Base-by-base conservation (phyloP, 2,329 filamentous ascomycete genomes). In the Sporothrix luriei region DNA sequence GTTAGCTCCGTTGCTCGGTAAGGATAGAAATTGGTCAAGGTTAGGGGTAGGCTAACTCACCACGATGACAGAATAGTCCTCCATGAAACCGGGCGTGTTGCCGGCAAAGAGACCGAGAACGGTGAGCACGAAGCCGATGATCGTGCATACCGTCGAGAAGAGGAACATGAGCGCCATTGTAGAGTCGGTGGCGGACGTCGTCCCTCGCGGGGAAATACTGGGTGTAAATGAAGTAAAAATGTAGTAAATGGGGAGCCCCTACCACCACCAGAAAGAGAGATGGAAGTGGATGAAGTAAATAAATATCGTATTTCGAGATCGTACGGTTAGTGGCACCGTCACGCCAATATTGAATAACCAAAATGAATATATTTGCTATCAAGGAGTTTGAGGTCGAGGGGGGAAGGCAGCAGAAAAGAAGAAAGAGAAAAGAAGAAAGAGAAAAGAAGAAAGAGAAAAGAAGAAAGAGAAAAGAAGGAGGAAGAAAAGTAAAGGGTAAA, bases 51-150 rank as follows among this genome's bases (percentile, higher is more conserved):
- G 40, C 40, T 14, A 16, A 75, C 79, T 66, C 73, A 80, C 79
- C 59, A 78, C 77, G 40, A 81, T 76, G 49, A 82, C 75, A 46
- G 81, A 78, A 70, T 78, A 80, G 13, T 79, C 77, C 48, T 81
- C 79, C 72, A 81, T 73, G 43, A 77, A 77, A 26, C 77, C 75
- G 6, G 77, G 75, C 9, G 78, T 78, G 21, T 78, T 78, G 55
- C 80, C 80, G 46, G 80, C 79, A 69, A 81, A 77, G 19, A 81
- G 76, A 14, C 76, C 75, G 26, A 82, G 70, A 69, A 81, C 76
- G 29, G 76, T 73, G 43, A 82, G 74, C 51, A 80, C 75, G 71
- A 81, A 80, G 68, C 75, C 77, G 26, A 75, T 75, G 7, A 79
- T 72, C 4, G 79, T 77, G 26, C 80, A 72, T 21, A 79, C 68